Conservation (phyloP, 2,329 filamentous ascomycete species). For the Torrubiella hemipterigena region DNA sequence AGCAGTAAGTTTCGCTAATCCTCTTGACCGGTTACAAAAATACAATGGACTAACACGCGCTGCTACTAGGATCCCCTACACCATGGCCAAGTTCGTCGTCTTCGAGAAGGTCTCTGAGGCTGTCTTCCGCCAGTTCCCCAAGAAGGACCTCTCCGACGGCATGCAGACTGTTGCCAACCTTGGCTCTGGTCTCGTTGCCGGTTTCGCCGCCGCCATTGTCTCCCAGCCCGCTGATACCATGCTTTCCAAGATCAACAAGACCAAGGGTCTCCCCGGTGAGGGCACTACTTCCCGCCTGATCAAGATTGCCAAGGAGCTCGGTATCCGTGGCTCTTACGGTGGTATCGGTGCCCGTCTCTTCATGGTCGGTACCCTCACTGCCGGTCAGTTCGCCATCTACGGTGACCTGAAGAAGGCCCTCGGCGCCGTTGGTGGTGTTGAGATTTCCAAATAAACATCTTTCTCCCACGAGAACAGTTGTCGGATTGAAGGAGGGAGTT, state of each 20-base stretch:
- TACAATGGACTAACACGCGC: background rate
- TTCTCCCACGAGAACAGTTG: too few relatives aligned
- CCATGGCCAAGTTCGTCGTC: constrained; percentile 78
- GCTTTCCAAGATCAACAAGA: constrained; percentile 83
- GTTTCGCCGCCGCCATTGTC: constrained; percentile 68
- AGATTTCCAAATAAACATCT: constrained; percentile 5
- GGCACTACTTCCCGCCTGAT: constrained; percentile 60
- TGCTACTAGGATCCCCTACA: constrained; percentile 54
- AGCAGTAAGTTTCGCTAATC: constrained; percentile 45
- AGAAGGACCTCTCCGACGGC: constrained; percentile 47
- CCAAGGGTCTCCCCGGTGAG: constrained; percentile 66
- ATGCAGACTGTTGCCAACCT: constrained; percentile 65
- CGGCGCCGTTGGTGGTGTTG: constrained; percentile 13
- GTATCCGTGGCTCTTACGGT: constrained; percentile 56
- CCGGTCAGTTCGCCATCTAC: constrained; percentile 73
- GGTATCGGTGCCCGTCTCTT: constrained; percentile 55
- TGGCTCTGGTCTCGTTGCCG: constrained; percentile 22
- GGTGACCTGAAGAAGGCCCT: constrained; percentile 22
- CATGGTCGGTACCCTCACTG: constrained; percentile 50
- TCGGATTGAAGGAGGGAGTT: too few relatives aligned
- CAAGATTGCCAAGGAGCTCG: constrained; percentile 71
- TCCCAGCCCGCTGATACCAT: constrained; percentile 78
- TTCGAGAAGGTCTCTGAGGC: constrained; percentile 68
- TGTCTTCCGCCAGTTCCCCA: constrained; percentile 53
- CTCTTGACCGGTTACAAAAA: background rate